Evolutionary conservation across 495 filamentous ascomycete species (phyloP).

Genomic region (Hypoxylon cercidicola): DNA sequence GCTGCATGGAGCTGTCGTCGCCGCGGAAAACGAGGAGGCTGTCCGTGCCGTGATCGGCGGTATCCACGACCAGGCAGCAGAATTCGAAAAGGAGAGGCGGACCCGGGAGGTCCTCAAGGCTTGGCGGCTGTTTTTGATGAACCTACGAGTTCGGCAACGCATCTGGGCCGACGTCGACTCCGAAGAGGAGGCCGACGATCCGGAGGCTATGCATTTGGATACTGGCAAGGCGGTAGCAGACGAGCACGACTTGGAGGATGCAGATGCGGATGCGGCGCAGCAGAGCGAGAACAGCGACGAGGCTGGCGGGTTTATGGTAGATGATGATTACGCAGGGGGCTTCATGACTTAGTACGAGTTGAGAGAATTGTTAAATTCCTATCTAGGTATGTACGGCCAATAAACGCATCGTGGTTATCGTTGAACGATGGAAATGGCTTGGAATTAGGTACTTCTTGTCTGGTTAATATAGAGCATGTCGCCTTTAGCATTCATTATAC

Average conservation of each 20-base stretch:
- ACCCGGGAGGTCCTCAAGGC: slow-evolving; percentile 67
- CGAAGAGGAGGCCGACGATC: slow-evolving; percentile 41
- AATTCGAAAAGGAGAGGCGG: slow-evolving; percentile 66
- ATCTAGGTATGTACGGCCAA: not conserved
- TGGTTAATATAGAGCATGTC: not conserved
- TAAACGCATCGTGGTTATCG: not conserved
- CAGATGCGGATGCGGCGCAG: slow-evolving; percentile 25
- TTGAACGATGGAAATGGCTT: not conserved
- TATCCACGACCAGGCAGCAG: slow-evolving; percentile 68
- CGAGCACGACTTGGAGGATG: slow-evolving; percentile 28
- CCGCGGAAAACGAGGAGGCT: slow-evolving; percentile 74
- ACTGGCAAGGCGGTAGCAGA: slow-evolving; percentile 22
- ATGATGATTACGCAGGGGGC: slow-evolving; percentile 44
- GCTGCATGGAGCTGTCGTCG: slow-evolving; percentile 78
- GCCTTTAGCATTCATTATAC: not conserved
- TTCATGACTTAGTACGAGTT: slow-evolving; percentile 38
- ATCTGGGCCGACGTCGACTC: slow-evolving; percentile 66
- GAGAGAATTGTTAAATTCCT: no score
- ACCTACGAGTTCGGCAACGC: slow-evolving; percentile 79
- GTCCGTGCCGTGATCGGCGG: slow-evolving; percentile 72
- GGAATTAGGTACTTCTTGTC: not conserved
- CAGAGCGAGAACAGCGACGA: slow-evolving; percentile 38
- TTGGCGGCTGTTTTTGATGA: slow-evolving; percentile 82
- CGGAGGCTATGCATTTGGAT: slow-evolving; percentile 27
- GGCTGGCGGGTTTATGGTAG: slow-evolving; percentile 48